Base-by-base conservation (phyloP, 2,329 filamentous ascomycete species). In the Pseudocercospora eumusae region DNA sequence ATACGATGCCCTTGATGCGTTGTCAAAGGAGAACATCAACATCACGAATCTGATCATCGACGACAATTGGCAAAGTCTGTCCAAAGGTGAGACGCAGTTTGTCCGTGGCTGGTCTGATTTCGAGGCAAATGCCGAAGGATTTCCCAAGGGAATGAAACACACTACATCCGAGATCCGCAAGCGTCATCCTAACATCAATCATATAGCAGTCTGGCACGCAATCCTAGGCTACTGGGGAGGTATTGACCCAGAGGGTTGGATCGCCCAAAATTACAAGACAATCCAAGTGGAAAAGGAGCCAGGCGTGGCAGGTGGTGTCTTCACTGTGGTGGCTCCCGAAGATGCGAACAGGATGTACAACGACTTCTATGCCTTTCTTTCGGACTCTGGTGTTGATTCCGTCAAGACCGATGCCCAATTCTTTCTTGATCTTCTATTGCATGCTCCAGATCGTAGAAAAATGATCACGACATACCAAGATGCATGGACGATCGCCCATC, bases 351-450 rank as follows among this genome's bases (percentile, higher is more conserved):
- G 82, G 28, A 90, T 97, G 73, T 99, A 96, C 75, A 82, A 92
- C 61, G 93, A 98, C 74, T 98, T 98, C 74, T 99, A 98, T 74
- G 76, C 79, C 1, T 98, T 96, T 71, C 83, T 99, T 1, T 82
- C 82, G 0, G 82, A 83, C 2, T 84, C 84, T 36, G 93, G 92
- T 0, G 81, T 99, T 31, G 90, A 96, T 73, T 88, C 88, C 0
- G 93, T 96, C 68, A 99, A 99, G 76, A 93, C 93, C 0, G 95
- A 99, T 74, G 92, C 87, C 0, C 93, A 99, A 72, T 96, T 93
- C 77, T 91, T 92, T 79, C 79, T 96, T 18, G 93, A 98, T 73
- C 84, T 88, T 2, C 84, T 93, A 69, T 78, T 83, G 23, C 84
- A 87, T 50, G 86, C 93, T 6, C 79, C 84, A 15, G 84, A 87